These are phyloP conservation scores for Hanseniaspora occidentalis DNA, from an alignment of 805 yeast species.

Conservation along the genomic window DNA sequence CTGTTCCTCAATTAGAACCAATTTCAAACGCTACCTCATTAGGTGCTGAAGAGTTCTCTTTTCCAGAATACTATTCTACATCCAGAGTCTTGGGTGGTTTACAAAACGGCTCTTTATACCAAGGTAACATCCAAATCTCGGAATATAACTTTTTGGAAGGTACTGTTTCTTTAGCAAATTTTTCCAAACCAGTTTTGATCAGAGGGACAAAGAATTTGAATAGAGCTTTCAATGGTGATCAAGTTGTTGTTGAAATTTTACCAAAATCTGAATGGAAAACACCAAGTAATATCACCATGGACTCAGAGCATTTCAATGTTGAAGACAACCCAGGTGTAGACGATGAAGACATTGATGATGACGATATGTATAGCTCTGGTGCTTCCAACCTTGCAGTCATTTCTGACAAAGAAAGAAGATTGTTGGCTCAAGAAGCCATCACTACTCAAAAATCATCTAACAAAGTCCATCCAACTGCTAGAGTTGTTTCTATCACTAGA, in stretches of 20 bases:
- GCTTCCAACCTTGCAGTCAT: slow-evolving; percentile 38
- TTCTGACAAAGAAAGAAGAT: slow-evolving; percentile 34
- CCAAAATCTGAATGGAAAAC: slow-evolving; percentile 82
- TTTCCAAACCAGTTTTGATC: slow-evolving; percentile 70
- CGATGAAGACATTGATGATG: slow-evolving; percentile 31
- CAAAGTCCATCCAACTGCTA: slow-evolving; percentile 81
- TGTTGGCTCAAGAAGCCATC: slow-evolving; percentile 68
- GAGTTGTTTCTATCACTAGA: slow-evolving; percentile 74
- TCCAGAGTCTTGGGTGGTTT: slow-evolving; percentile 86
- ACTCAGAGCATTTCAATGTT: slow-evolving; percentile 53
- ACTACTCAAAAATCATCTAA: slow-evolving; percentile 36
- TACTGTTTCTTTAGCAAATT: slow-evolving; percentile 53
- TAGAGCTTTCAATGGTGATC: slow-evolving; percentile 86
- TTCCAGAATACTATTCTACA: slow-evolving; percentile 65
- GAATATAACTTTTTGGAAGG: slow-evolving; percentile 87
- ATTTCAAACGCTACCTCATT: slow-evolving; percentile 15
- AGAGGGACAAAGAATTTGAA: slow-evolving; percentile 77
- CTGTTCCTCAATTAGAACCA: slow-evolving; percentile 46
- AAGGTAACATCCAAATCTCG: slow-evolving; percentile 70
- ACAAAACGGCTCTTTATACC: slow-evolving; percentile 74
- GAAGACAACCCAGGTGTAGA: slow-evolving; percentile 46
- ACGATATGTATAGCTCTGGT: slow-evolving; percentile 25
- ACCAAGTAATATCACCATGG: slow-evolving; percentile 69
- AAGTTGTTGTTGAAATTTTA: slow-evolving; percentile 78
- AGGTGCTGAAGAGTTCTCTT: slow-evolving; percentile 36